A percentile compares a stretch with the other conserved stretches of the same genome.
phyloP scores from a whole-genome alignment of 768 basidiomycete species.

The Auricularia cornea region DNA sequence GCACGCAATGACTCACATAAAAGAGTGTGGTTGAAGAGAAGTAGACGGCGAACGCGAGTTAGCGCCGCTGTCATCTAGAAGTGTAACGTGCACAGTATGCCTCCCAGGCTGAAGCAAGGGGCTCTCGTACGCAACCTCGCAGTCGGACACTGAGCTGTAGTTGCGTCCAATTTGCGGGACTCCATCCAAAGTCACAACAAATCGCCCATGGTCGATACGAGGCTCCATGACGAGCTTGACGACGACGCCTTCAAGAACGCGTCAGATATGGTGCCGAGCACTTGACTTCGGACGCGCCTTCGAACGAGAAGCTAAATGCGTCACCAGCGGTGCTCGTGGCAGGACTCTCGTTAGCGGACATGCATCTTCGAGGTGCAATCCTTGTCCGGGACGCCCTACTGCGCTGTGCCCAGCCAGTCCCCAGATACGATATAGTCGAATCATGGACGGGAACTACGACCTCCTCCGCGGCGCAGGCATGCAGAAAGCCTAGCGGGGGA shows the following conservation, averaged over 20 bases:
- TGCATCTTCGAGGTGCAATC: neutral
- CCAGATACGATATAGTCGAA: neutral
- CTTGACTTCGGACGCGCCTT: neutral
- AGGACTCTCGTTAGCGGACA: neutral
- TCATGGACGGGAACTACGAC: neutral
- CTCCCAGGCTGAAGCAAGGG: neutral
- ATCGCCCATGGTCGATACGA: neutral
- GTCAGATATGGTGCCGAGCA: neutral
- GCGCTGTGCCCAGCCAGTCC: neutral
- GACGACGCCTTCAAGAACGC: neutral
- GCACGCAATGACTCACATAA: neutral
- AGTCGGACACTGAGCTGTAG: neutral
- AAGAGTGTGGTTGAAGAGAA: neutral
- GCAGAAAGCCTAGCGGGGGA: neutral
- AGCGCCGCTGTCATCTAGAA: neutral
- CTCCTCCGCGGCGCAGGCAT: neutral
- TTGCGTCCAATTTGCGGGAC: neutral
- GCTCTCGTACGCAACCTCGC: neutral
- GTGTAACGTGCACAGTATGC: neutral
- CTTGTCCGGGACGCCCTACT: neutral
- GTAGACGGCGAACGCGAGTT: neutral
- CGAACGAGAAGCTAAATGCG: neutral
- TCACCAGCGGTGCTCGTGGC: neutral
- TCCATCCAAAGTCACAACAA: neutral
- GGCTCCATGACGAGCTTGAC: neutral